A percentile compares a stretch with the other conserved stretches of the same genome.
These are phyloP conservation scores for Hortiboletus flavorubellus DNA, from an alignment of 768 basidiomycete species.

Conservation along the genomic window DNA sequence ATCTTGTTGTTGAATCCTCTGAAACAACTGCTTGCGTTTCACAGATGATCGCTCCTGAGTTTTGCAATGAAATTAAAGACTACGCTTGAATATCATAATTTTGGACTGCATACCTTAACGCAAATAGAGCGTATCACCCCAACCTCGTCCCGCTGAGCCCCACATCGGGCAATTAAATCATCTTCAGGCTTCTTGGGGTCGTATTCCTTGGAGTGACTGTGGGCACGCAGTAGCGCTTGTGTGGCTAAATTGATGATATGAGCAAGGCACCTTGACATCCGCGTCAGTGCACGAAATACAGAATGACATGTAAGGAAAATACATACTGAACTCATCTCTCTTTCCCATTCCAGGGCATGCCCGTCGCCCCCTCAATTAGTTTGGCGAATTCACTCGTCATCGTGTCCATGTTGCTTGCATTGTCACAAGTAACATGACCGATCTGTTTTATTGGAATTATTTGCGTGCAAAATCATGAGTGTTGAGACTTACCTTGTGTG, in stretches of 20 bases:
- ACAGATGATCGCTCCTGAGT: neutral
- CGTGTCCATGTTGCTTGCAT: conserved; percentile 35
- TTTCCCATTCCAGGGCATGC: neutral
- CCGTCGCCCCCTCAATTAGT: neutral
- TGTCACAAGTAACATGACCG: neutral
- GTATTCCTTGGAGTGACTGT: neutral
- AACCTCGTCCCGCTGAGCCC: neutral
- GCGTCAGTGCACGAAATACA: too few species aligned
- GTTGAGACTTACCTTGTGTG: conserved; percentile 28
- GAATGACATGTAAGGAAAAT: too few species aligned
- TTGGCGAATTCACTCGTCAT: conserved; percentile 31
- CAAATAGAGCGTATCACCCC: neutral
- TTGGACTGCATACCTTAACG: neutral
- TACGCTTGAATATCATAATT: too few species aligned
- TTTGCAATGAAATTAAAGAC: too few species aligned
- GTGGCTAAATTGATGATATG: conserved; percentile 1
- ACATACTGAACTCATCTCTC: neutral
- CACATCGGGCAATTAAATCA: neutral
- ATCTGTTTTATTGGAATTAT: conserved; percentile 4
- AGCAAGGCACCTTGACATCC: neutral
- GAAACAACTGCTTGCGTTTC: neutral
- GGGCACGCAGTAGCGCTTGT: neutral
- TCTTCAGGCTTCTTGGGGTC: neutral
- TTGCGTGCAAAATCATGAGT: neutral
- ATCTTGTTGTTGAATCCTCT: neutral